phyloP scores from a whole-genome alignment of 1,139 yeast species.

The Magnusiomyces starmeri region DNA sequence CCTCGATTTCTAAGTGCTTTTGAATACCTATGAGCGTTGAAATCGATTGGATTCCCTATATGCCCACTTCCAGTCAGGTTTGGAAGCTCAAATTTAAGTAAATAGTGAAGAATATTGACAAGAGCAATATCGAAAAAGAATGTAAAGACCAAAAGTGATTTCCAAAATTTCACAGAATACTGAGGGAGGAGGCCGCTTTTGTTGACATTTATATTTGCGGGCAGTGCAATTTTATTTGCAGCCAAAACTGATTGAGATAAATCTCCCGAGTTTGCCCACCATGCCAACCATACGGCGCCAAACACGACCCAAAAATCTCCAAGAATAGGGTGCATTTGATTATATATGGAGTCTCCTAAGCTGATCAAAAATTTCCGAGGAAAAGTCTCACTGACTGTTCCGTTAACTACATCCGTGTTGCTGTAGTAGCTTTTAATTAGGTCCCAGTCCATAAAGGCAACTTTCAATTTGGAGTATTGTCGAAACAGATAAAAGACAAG shows the following conservation, averaged over 20 bases:
- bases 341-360: not conserved
- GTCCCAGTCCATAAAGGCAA: too few species aligned
- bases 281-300: not conserved
- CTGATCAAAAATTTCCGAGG: too few species aligned
- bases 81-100: not conserved
- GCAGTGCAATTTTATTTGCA: not conserved
- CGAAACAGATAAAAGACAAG: too few species aligned
- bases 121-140: too few species aligned
- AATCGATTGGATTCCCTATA: not conserved
- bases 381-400: too few species aligned
- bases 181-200: too few species aligned
- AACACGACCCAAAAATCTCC: not conserved
- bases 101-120: not conserved
- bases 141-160: too few species aligned
- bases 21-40: not conserved
- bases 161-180: too few species aligned
- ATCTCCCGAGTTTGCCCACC: not conserved
- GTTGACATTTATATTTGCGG: too few species aligned
- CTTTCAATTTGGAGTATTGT: too few species aligned
- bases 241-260: not conserved
- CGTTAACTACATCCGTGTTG: too few species aligned
- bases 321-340: not conserved
- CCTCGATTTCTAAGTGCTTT: not conserved
- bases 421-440: too few species aligned
- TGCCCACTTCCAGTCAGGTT: not conserved